These are phyloP conservation scores for Lactarius indigo DNA, from an alignment of 768 basidiomycete genomes.

Conservation along the genomic window DNA sequence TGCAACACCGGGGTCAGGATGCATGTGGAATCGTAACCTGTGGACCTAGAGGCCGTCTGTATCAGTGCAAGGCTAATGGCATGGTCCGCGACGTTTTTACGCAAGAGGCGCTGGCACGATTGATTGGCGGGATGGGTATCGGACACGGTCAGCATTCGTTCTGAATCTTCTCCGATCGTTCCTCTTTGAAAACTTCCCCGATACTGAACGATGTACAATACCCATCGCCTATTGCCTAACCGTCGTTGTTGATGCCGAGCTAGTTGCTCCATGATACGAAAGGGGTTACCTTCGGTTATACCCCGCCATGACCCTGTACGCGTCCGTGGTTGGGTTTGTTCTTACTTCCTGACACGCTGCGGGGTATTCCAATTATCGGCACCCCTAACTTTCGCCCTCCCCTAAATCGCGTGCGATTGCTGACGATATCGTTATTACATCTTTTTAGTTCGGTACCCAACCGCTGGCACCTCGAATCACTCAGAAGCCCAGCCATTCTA, in stretches of 20 bases:
- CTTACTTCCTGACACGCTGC: too few species aligned
- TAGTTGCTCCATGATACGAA: not conserved
- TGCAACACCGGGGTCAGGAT: slow-evolving; percentile 98
- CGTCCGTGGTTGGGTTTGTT: too few species aligned
- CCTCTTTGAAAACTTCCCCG: not conserved
- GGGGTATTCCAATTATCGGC: not conserved
- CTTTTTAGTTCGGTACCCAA: slow-evolving; percentile 86
- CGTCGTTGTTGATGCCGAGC: not conserved
- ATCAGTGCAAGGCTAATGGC: slow-evolving; percentile 98
- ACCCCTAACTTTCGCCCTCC: not conserved
- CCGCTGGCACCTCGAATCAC: slow-evolving; percentile 94
- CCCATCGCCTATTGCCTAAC: not conserved
- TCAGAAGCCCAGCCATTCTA: slow-evolving; percentile 99
- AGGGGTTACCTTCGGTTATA: not conserved
- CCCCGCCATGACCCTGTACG: too few species aligned
- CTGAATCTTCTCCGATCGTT: not conserved
- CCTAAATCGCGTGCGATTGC: not conserved
- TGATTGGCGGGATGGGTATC: slow-evolving; percentile 94
- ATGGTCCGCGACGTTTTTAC: slow-evolving; percentile 99
- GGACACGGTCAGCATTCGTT: slow-evolving; percentile 74
- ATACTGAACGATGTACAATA: not conserved
- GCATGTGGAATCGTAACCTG: slow-evolving; percentile 97
- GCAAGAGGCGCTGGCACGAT: slow-evolving; percentile 61
- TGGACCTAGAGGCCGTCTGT: slow-evolving; percentile 90
- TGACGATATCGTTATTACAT: not conserved